A percentile compares a stretch with the other conserved stretches of the same genome.
These are phyloP conservation scores for Alternaria longipes DNA, from an alignment of 2,329 filamentous ascomycete genomes.

Conservation along the genomic window DNA sequence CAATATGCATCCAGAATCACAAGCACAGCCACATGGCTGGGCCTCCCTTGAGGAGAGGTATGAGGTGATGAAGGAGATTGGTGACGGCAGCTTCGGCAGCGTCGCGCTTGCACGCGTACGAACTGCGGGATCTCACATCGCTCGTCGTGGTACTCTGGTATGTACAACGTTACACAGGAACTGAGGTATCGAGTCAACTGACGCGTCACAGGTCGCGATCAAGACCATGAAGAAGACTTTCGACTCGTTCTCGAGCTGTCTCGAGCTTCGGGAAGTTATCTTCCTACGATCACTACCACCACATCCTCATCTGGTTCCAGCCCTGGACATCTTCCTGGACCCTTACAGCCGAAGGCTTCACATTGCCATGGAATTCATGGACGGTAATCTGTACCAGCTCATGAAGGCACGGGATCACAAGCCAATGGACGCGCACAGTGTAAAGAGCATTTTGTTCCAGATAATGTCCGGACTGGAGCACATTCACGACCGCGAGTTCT, in stretches of 20 bases:
- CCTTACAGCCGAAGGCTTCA: constrained; percentile 95
- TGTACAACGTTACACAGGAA: constrained; percentile 51
- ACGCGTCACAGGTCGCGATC: constrained; percentile 80
- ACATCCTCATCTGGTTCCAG: constrained; percentile 94
- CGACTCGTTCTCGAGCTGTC: constrained; percentile 86
- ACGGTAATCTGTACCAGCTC: constrained; percentile 96
- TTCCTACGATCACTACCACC: constrained; percentile 89
- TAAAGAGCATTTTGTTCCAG: constrained; percentile 98
- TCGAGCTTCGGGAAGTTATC: constrained; percentile 95
- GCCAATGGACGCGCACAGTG: constrained; percentile 84
- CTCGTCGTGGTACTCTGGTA: constrained; percentile 91
- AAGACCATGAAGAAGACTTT: constrained; percentile 99
- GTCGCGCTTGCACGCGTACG: constrained; percentile 91
- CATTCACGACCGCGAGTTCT: constrained; percentile 96
- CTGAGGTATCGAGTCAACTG: constrained; percentile 25
- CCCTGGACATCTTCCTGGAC: constrained; percentile 97
- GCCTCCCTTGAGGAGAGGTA: constrained; percentile 88
- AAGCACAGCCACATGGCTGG: constrained; percentile 74
- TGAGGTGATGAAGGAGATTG: constrained; percentile 96
- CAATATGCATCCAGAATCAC: constrained; percentile 78
- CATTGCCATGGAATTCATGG: constrained; percentile 99
- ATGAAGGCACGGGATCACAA: constrained; percentile 99
- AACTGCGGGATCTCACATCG: constrained; percentile 86
- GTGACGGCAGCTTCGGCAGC: constrained; percentile 97
- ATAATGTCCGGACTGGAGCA: constrained; percentile 96